phyloP scores from a whole-genome alignment of 345 rosid species.

The Gossypium ekmanianum region DNA sequence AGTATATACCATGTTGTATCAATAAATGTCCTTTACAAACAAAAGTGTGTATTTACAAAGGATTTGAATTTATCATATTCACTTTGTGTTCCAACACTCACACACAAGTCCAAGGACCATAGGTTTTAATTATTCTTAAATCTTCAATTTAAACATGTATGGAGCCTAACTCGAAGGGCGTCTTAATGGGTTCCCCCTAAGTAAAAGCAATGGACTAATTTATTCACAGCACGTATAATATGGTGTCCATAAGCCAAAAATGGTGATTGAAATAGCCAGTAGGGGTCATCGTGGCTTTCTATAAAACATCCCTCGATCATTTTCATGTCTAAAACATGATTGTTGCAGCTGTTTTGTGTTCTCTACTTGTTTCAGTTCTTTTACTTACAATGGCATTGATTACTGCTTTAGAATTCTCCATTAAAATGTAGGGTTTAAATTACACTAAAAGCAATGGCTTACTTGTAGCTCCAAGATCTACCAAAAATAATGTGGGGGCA shows the following conservation, averaged over 20 bases:
- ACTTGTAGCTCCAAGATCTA: neutral
- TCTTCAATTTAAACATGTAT: no score
- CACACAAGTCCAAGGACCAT: no score
- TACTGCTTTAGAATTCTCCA: neutral
- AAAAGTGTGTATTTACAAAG: no score
- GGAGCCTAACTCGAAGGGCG: no score
- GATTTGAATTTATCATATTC: no score
- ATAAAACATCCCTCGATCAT: neutral
- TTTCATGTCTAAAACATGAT: neutral
- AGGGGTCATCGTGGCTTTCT: neutral
- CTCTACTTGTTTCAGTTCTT: neutral
- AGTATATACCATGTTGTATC: no score
- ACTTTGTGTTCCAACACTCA: no score
- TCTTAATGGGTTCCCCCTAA: no score
- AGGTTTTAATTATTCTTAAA: no score
- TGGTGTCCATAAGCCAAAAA: neutral
- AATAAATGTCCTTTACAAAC: no score
- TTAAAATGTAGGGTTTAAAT: neutral
- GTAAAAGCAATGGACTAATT: no score
- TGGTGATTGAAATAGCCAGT: neutral
- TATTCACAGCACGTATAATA: neutral
- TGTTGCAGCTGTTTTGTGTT: neutral
- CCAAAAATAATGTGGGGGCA: neutral
- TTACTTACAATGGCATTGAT: neutral
- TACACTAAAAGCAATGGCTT: neutral